These are phyloP conservation scores for Yamadazyma triangularis DNA, from an alignment of 1,139 yeast genomes.

Conservation along the genomic window DNA sequence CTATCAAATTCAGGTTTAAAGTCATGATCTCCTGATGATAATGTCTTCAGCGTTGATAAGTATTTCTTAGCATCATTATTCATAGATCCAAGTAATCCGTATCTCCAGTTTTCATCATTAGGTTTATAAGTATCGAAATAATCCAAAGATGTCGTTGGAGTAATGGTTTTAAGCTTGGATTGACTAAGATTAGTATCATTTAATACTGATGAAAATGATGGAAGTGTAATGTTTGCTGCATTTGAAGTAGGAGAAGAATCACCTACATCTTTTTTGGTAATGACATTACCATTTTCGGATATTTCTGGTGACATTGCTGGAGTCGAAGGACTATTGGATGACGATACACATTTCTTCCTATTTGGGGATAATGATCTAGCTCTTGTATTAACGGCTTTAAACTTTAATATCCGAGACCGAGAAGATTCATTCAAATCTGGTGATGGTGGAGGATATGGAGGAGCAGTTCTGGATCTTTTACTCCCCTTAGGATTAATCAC, in stretches of 20 bases:
- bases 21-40: constrained; percentile 3
- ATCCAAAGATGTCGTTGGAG: constrained; percentile 44
- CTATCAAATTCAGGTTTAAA: constrained; percentile 40
- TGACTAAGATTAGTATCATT: constrained; percentile 20
- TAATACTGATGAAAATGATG: constrained; percentile 39
- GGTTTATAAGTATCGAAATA: constrained; percentile 47
- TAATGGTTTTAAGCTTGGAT: constrained; percentile 27
- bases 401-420: background rate
- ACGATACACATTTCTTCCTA: constrained; percentile 11
- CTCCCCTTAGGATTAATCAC: constrained; percentile 3
- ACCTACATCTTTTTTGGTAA: constrained; percentile 4
- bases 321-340: constrained; percentile 3
- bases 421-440: background rate
- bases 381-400: constrained; percentile 12
- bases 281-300: background rate
- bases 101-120: constrained; percentile 45
- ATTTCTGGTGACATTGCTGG: constrained; percentile 8
- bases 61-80: constrained; percentile 16
- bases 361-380: constrained; percentile 35
- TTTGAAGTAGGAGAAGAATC: background rate
- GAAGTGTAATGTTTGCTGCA: constrained; percentile 22
- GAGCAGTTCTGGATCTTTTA: constrained; percentile 49
- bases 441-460: constrained; percentile 27
- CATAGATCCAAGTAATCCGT: constrained; percentile 37
- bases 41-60: constrained; percentile 2